Conservation (phyloP, 2,329 filamentous ascomycete species). For the Albophoma yamanashiensis region DNA sequence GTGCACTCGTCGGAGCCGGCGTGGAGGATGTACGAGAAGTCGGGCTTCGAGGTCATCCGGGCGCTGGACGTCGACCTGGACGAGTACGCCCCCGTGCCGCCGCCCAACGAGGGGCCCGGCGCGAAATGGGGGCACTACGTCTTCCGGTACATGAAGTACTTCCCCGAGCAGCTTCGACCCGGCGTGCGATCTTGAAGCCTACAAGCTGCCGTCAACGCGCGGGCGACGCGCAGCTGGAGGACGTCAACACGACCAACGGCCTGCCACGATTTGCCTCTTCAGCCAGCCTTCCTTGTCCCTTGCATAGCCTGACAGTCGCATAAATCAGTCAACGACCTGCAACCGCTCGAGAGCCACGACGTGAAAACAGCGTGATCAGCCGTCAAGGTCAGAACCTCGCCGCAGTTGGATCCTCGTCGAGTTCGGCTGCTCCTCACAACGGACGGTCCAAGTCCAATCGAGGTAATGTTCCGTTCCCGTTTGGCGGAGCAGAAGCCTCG, state of each 20-base stretch:
- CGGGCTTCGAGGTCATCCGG: constrained; percentile 17
- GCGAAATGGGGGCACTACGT: constrained; percentile 21
- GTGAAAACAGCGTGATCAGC: not conserved
- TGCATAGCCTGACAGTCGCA: not conserved
- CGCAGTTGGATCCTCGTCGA: not conserved
- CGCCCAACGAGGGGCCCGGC: constrained; percentile 11
- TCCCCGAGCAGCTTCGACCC: constrained; percentile 1
- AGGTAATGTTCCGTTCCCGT: no score
- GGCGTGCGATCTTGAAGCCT: not conserved
- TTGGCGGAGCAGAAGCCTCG: not conserved
- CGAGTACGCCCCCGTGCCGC: constrained; percentile 15
- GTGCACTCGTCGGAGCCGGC: constrained; percentile 22
- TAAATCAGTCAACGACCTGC: not conserved
- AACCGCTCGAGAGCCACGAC: not conserved
- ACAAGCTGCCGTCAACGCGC: not conserved
- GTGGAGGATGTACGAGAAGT: constrained; percentile 17
- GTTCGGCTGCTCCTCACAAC: not conserved
- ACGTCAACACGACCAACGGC: not conserved
- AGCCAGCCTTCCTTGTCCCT: not conserved
- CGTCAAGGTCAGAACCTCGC: not conserved
- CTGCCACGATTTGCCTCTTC: no score
- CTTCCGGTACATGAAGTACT: constrained; percentile 21
- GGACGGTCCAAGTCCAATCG: not conserved
- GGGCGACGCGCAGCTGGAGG: no score
- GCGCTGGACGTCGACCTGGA: constrained; percentile 19